These are phyloP conservation scores for Fonsecaea monophora DNA, from an alignment of 2,329 filamentous ascomycete genomes.

Conservation along the genomic window DNA sequence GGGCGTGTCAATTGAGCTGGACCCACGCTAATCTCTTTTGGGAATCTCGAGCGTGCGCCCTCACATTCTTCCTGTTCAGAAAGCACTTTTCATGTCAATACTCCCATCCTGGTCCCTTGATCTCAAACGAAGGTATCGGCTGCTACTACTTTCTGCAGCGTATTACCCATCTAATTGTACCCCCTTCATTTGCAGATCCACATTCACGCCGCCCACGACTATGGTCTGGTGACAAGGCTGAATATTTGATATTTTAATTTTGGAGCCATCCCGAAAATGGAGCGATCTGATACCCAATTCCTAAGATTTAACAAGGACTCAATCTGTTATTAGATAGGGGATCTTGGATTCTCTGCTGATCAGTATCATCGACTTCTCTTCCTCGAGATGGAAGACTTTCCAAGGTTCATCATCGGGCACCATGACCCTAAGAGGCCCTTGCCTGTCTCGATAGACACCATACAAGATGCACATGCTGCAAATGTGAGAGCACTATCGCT, in stretches of 20 bases:
- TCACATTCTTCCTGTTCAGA: conserved; percentile 18
- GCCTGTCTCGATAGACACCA: conserved; percentile 57
- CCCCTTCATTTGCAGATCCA: background rate
- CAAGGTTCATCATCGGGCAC: conserved; percentile 66
- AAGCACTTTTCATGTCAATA: background rate
- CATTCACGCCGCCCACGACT: background rate
- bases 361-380: background rate
- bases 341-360: background rate
- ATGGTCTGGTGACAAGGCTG: conserved; percentile 11
- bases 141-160: background rate
- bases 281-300: background rate
- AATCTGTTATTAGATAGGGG: background rate
- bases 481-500: conserved; percentile 51
- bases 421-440: conserved; percentile 63
- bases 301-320: background rate
- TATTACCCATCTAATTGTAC: background rate
- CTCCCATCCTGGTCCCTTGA: background rate
- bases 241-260: background rate
- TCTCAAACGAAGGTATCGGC: background rate
- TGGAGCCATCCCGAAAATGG: background rate
- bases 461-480: conserved; percentile 63
- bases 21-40: conserved; percentile 19
- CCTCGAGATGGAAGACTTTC: conserved; percentile 43
- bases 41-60: conserved; percentile 11
- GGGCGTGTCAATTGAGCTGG: conserved; percentile 5